Percentiles rank a stretch among this genome's conserved stretches.
These are phyloP conservation scores for Cladosporium colombiae DNA, from an alignment of 2,329 filamentous ascomycete genomes.

Conservation along the genomic window DNA sequence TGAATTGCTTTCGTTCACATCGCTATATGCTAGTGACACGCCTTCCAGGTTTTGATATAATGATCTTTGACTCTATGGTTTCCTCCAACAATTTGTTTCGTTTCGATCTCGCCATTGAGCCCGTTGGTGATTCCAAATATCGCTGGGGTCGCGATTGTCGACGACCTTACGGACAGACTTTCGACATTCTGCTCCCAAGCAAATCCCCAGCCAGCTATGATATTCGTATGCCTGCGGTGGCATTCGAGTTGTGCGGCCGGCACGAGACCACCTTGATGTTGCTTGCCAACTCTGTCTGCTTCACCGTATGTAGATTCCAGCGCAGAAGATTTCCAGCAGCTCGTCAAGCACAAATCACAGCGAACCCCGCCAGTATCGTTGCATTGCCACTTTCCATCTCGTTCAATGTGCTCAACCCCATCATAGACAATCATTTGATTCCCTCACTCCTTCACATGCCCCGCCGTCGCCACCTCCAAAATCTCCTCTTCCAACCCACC, in stretches of 20 bases:
- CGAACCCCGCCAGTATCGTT: not conserved
- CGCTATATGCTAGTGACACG: not conserved
- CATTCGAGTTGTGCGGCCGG: not conserved
- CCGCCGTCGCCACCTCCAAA: conserved; percentile 76
- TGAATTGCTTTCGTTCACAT: not conserved
- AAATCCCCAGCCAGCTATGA: not conserved
- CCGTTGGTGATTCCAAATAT: not conserved
- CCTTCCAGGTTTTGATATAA: not conserved
- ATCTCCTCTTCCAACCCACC: conserved; percentile 79
- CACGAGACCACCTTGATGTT: not conserved
- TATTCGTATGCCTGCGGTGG: not conserved
- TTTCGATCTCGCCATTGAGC: not conserved
- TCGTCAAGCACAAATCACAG: too few relatives aligned
- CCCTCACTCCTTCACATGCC: conserved; percentile 55
- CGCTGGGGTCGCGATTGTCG: not conserved
- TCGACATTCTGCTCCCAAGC: not conserved
- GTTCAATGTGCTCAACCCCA: not conserved
- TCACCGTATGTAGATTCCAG: not conserved
- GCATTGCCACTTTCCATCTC: not conserved
- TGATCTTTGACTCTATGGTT: not conserved
- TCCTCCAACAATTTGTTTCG: not conserved
- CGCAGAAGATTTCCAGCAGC: too few relatives aligned
- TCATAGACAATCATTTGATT: not conserved
- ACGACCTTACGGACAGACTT: not conserved
- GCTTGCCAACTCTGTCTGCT: not conserved